Conservation (phyloP, 2,329 filamentous ascomycete species). For the Knoxdaviesia proteae region DNA sequence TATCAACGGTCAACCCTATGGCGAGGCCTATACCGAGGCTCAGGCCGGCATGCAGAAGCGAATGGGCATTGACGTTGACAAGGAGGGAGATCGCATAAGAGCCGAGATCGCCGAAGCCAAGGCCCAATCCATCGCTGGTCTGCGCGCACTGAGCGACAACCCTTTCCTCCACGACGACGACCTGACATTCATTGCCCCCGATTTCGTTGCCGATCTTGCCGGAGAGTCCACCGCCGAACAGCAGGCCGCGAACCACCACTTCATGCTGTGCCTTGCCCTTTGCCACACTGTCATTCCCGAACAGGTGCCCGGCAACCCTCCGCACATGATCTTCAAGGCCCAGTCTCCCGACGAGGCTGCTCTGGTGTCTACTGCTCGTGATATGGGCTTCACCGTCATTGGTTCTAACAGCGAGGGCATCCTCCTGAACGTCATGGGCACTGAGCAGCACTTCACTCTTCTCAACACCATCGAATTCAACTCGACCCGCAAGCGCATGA, state of each 20-base stretch:
- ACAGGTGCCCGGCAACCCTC: conserved; percentile 69
- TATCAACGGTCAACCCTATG: conserved; percentile 88
- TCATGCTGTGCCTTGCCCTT: conserved; percentile 88
- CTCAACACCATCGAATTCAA: conserved; percentile 96
- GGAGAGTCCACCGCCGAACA: conserved; percentile 63
- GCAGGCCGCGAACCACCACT: conserved; percentile 57
- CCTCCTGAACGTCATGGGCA: conserved; percentile 66
- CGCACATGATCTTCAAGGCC: conserved; percentile 84
- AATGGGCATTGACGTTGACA: conserved; percentile 68
- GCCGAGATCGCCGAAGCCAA: conserved; percentile 66
- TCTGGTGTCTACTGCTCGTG: conserved; percentile 78
- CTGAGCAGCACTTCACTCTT: conserved; percentile 67
- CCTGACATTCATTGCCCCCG: conserved; percentile 77
- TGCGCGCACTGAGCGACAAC: conserved; percentile 68
- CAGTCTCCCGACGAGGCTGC: conserved; percentile 95
- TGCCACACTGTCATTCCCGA: conserved; percentile 95
- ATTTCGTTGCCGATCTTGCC: conserved; percentile 66
- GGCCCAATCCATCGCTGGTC: conserved; percentile 45
- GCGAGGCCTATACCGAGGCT: conserved; percentile 93
- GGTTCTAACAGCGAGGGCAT: conserved; percentile 64
- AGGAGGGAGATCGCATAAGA: conserved; percentile 50
- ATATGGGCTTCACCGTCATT: conserved; percentile 86
- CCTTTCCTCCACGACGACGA: conserved; percentile 79
- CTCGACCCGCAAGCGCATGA: conserved; percentile 86
- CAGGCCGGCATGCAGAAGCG: conserved; percentile 91